Conservation (phyloP, 164 flowering plant genomes). For the Magnolia sinica region DNA sequence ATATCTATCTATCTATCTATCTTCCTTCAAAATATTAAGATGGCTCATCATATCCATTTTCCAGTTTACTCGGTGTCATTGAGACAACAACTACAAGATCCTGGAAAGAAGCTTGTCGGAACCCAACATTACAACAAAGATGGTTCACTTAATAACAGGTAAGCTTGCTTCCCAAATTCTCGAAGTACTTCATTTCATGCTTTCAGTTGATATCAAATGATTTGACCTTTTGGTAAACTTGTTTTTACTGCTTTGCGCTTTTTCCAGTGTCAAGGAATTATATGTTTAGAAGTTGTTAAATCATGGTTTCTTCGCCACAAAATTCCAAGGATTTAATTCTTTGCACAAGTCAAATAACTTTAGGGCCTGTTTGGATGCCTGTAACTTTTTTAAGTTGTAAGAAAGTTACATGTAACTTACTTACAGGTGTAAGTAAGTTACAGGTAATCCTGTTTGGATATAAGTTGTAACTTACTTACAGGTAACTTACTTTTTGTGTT, state of each 20-base stretch:
- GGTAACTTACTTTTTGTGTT: too few relatives aligned
- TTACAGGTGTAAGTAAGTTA: too few relatives aligned
- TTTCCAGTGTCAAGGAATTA: not conserved
- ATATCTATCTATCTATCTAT: not conserved
- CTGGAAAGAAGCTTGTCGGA: constrained; percentile 91
- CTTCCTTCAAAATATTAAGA: too few relatives aligned
- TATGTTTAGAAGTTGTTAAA: not conserved
- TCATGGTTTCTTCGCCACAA: not conserved
- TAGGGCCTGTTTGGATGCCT: too few relatives aligned
- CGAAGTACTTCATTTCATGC: not conserved
- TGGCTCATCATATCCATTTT: not conserved
- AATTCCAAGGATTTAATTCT: too few relatives aligned
- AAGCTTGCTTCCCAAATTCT: constrained; percentile 15
- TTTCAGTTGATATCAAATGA: not conserved
- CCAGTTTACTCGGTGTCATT: constrained; percentile 86
- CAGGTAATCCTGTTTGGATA: too few relatives aligned
- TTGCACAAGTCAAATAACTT: too few relatives aligned
- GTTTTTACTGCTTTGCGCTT: not conserved
- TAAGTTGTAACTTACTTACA: too few relatives aligned
- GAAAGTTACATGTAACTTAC: too few relatives aligned
- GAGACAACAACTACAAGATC: constrained; percentile 91
- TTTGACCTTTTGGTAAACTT: not conserved
- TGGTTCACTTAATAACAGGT: constrained; percentile 84
- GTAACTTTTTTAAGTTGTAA: too few relatives aligned
- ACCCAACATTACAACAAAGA: constrained; percentile 97